Base-by-base conservation (phyloP, 805 yeast genomes). In the Zygoascus biomembranicola region DNA sequence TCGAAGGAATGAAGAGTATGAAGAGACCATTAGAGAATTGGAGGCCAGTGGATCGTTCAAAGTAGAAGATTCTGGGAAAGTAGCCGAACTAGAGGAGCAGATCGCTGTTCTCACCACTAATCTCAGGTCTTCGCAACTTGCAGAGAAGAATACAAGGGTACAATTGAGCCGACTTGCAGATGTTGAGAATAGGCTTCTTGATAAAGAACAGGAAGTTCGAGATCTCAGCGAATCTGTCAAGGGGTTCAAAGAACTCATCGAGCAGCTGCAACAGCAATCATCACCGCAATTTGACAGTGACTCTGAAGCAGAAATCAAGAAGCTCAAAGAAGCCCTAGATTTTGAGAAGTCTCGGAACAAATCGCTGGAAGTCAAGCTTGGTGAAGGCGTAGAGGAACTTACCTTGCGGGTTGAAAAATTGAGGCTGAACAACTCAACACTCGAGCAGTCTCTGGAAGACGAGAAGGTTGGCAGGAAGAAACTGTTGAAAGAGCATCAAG, bases 131-230 rank as follows among this genome's bases (percentile, higher is more conserved):
- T 54, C 62, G 39, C 59, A 61, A 42, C 52, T 52, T 56, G 57
- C 55, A 39, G 70, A 61, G 52, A 55, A 55, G 50, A 67, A 63
- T 46, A 62, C 67, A 31, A 61, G 62, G 32, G 60, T 60, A 43
- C 69, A 68, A 59, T 61, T 69, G 16, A 51, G 61, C 1, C 62
- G 65, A 14, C 63, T 69, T 47, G 72, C 72, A 5, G 67, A 66
- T 19, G 62, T 68, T 59, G 71, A 69, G 50, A 69, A 69, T 57
- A 55, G 59, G 47, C 58, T 69, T 6, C 65, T 69, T 9, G 61
- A 62, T 47, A 69, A 66, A 55, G 65, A 63, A 41, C 62, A 61
- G 52, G 62, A 62, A 52, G 51, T 61, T 31, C 26, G 43, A 11
- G 64, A 60, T 14, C 58, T 60, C 14, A 42, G 49, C 26, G 56